Conservation (phyloP, 495 filamentous ascomycete species). For the Aspergillus coremiiformis region DNA sequence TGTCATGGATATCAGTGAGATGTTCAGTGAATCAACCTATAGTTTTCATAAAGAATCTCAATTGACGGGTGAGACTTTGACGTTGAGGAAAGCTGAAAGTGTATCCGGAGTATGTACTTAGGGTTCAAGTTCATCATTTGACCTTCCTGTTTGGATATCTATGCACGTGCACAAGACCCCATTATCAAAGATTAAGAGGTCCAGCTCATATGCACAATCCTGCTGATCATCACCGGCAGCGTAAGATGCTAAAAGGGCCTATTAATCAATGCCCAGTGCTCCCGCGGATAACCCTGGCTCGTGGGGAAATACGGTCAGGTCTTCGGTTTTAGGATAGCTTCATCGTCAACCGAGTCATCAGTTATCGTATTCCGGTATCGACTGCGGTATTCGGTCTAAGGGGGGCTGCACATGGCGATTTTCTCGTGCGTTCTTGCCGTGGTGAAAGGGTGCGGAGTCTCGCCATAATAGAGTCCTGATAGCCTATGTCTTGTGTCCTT, state of each 20-base stretch:
- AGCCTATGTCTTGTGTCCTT: too few species aligned
- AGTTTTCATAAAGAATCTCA: too few species aligned
- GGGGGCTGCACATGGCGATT: slow-evolving; percentile 33
- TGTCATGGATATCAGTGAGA: neutral
- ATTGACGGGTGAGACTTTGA: too few species aligned
- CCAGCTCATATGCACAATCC: slow-evolving; percentile 37
- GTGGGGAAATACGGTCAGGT: slow-evolving; percentile 25
- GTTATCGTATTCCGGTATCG: slow-evolving; percentile 36
- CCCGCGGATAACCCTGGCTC: slow-evolving; percentile 36
- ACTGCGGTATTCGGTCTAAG: slow-evolving; percentile 31
- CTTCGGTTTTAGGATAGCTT: slow-evolving; percentile 51
- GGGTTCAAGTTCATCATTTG: too few species aligned
- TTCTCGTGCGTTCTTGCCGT: slow-evolving; percentile 25
- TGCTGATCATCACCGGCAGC: slow-evolving; percentile 37
- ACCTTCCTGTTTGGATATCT: neutral
- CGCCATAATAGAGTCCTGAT: neutral
- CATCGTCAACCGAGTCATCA: slow-evolving; percentile 52
- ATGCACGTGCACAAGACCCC: slow-evolving; percentile 25
- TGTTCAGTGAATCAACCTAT: too few species aligned
- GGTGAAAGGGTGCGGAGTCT: neutral
- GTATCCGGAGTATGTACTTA: too few species aligned
- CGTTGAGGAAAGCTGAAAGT: too few species aligned
- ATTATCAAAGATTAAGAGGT: slow-evolving; percentile 43
- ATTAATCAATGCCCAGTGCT: slow-evolving; percentile 43
- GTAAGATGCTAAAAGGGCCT: slow-evolving; percentile 37